Percentiles rank a stretch among this genome's conserved stretches.
Conservation (phyloP, 1,139 yeast species). For the Hansenula anomala region DNA sequence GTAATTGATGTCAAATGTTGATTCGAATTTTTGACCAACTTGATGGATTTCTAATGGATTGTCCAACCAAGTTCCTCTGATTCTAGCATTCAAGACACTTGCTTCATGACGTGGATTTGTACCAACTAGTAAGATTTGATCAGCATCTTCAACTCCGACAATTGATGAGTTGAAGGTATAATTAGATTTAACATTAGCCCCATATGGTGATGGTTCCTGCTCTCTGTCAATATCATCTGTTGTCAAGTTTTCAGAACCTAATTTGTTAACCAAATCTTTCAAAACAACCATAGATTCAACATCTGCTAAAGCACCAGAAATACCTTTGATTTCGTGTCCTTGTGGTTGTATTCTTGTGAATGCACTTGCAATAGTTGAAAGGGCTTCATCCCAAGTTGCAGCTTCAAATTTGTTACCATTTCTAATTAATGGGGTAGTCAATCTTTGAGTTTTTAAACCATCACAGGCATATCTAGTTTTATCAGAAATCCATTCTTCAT, state of each 20-base stretch:
- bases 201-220: slow-evolving; percentile 57
- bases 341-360: slow-evolving; percentile 52
- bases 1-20: slow-evolving; percentile 65
- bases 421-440: slow-evolving; percentile 77
- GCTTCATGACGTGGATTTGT: slow-evolving; percentile 92
- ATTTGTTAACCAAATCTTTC: slow-evolving; percentile 71
- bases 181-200: slow-evolving; percentile 74
- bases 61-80: slow-evolving; percentile 78
- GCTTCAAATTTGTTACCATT: slow-evolving; percentile 66
- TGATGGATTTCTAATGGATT: slow-evolving; percentile 62
- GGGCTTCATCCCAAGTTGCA: slow-evolving; percentile 88
- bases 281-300: slow-evolving; percentile 80
- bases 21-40: slow-evolving; percentile 73
- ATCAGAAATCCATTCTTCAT: slow-evolving; percentile 92
- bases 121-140: slow-evolving; percentile 73
- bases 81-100: slow-evolving; percentile 80
- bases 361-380: slow-evolving; percentile 65
- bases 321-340: slow-evolving; percentile 72
- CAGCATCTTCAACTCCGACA: slow-evolving; percentile 79
- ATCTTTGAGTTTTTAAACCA: slow-evolving; percentile 82
- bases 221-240: slow-evolving; percentile 49
- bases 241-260: slow-evolving; percentile 79
- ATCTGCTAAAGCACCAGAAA: slow-evolving; percentile 79
- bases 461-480: slow-evolving; percentile 84
- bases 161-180: slow-evolving; percentile 78